Percentiles rank a stretch among this genome's conserved stretches.
Conservation (phyloP, 345 rosid genomes). For the Kandelia obovata region DNA sequence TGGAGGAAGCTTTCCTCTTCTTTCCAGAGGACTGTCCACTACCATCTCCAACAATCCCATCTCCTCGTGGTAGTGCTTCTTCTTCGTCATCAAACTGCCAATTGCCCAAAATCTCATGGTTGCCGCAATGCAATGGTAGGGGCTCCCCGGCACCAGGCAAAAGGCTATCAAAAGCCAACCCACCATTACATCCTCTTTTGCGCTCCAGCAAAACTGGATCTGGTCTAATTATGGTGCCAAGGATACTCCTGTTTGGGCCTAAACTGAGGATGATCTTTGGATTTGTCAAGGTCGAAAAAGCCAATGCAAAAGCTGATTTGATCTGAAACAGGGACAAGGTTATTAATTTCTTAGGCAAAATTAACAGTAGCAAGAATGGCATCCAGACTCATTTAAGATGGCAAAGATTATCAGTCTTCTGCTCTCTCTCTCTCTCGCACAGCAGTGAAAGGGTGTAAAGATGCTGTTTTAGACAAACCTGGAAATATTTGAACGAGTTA, state of each 20-base stretch:
- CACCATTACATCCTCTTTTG: conserved; percentile 70
- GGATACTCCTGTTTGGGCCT: conserved; percentile 76
- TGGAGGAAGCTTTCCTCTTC: conserved; percentile 50
- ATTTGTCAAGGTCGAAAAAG: conserved; percentile 67
- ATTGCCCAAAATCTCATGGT: conserved; percentile 55
- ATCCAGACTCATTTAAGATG: not conserved
- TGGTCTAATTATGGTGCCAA: conserved; percentile 85
- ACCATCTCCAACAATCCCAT: conserved; percentile 31
- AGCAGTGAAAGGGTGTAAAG: not conserved
- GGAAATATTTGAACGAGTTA: conserved; percentile 89
- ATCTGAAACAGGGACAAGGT: conserved; percentile 42
- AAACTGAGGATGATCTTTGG: conserved; percentile 50
- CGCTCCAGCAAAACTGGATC: conserved; percentile 68
- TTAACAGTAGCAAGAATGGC: not conserved
- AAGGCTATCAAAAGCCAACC: conserved; percentile 60
- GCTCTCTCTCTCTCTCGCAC: no score
- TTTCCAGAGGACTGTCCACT: conserved; percentile 44
- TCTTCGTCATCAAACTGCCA: conserved; percentile 74
- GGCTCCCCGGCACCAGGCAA: conserved; percentile 89
- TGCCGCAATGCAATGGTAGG: conserved; percentile 26
- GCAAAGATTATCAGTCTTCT: not conserved
- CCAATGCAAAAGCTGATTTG: conserved; percentile 90
- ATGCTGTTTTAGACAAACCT: conserved; percentile 42
- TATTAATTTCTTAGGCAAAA: not conserved
- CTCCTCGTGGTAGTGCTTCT: conserved; percentile 65